Evolutionary conservation across 2,329 filamentous ascomycete species (phyloP).

Genomic region (Chaetomium olivaceum): DNA sequence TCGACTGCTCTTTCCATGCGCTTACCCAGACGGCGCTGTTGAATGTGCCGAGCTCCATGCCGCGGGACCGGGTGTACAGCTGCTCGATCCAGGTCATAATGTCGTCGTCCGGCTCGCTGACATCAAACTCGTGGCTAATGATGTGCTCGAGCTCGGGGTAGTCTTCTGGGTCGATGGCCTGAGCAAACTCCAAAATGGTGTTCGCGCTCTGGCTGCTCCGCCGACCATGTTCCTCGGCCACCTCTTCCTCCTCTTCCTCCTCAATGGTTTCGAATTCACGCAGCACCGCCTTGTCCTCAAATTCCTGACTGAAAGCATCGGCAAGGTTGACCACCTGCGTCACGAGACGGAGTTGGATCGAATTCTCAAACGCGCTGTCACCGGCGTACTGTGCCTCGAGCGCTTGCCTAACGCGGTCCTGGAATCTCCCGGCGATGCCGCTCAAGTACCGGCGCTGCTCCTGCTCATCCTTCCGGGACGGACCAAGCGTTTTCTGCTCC

Average conservation of each 20-base stretch:
- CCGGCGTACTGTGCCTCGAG: conserved; percentile 42
- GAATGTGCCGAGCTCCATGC: conserved; percentile 33
- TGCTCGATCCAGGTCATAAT: conserved; percentile 33
- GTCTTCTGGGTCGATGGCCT: conserved; percentile 9
- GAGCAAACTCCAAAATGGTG: not conserved
- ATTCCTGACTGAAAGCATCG: conserved; percentile 38
- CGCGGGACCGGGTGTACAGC: conserved; percentile 32
- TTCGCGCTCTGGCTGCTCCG: not conserved
- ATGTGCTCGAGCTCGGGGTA: conserved; percentile 27
- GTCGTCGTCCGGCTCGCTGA: conserved; percentile 13
- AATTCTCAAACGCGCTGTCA: conserved; percentile 35
- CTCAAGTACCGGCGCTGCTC: conserved; percentile 42
- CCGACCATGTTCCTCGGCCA: not conserved
- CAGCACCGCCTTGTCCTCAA: conserved; percentile 28
- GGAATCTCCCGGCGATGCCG: conserved; percentile 39
- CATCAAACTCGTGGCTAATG: not conserved
- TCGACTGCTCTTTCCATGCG: conserved; percentile 37
- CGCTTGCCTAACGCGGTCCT: conserved; percentile 34
- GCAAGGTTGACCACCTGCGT: conserved; percentile 44
- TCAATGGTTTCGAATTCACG: conserved; percentile 18
- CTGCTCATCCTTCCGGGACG: conserved; percentile 22
- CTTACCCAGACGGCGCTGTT: conserved; percentile 28
- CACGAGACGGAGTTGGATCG: conserved; percentile 39
- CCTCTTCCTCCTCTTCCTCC: not conserved
- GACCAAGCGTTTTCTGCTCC: conserved; percentile 19